phyloP scores from a whole-genome alignment of 306 rosid species.

The Argentina anserina region DNA sequence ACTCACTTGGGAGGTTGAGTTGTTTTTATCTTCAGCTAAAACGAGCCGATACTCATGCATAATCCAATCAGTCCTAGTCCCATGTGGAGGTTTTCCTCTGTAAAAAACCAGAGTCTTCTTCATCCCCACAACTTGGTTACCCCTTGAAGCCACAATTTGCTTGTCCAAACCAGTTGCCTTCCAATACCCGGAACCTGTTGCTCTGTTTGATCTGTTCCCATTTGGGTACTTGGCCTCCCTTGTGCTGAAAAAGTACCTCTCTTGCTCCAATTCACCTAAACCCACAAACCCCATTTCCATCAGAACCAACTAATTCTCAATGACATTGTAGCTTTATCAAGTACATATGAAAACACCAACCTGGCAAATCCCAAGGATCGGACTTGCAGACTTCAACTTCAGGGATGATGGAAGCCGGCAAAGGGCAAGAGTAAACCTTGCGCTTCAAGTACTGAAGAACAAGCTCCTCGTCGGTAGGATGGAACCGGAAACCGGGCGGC shows the following conservation, averaged over 20 bases:
- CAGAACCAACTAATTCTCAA: not conserved
- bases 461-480: constrained; percentile 90
- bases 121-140: constrained; percentile 61
- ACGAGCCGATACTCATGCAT: constrained; percentile 95
- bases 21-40: constrained; percentile 20
- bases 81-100: constrained; percentile 84
- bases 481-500: constrained; percentile 96
- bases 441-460: constrained; percentile 80
- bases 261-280: constrained; percentile 72
- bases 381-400: constrained; percentile 79
- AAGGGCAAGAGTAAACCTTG: constrained; percentile 67
- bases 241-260: constrained; percentile 89
- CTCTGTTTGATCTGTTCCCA: constrained; percentile 93
- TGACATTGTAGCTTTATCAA: constrained; percentile 1
- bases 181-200: constrained; percentile 87
- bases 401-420: constrained; percentile 92
- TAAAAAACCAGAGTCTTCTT: constrained; percentile 96
- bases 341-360: constrained; percentile 28
- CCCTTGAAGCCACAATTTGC: constrained; percentile 46
- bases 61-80: constrained; percentile 90
- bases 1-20: constrained; percentile 28
- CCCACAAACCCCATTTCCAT: constrained; percentile 1
- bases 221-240: constrained; percentile 91
- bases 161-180: constrained; percentile 96
- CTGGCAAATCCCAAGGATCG: constrained; percentile 99